These are phyloP conservation scores for Vigna unguiculata DNA, from an alignment of 306 rosid species.

Conservation along the genomic window DNA sequence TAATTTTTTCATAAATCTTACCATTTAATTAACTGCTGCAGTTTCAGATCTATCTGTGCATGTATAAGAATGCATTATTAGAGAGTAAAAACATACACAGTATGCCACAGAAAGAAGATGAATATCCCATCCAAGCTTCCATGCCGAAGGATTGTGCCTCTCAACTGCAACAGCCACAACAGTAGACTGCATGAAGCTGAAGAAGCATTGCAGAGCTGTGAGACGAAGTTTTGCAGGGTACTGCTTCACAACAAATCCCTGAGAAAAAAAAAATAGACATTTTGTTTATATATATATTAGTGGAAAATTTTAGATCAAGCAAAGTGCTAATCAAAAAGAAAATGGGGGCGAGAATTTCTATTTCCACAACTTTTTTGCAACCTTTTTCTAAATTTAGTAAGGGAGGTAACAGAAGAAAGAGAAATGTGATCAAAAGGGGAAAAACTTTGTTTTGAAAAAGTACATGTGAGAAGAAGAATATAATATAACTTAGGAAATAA, in stretches of 20 bases:
- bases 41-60: not conserved
- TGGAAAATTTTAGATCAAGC: not conserved
- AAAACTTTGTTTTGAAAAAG: not conserved
- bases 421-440: not conserved
- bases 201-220: slow-evolving; percentile 72
- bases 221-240: slow-evolving; percentile 88
- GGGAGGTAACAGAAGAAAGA: not conserved
- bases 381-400: not conserved
- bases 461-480: not conserved
- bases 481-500: not conserved
- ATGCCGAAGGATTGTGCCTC: slow-evolving; percentile 66
- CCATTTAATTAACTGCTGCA: not conserved
- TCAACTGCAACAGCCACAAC: slow-evolving; percentile 66
- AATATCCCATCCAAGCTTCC: slow-evolving; percentile 93
- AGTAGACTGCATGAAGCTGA: slow-evolving; percentile 73
- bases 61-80: not conserved
- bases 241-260: slow-evolving; percentile 74
- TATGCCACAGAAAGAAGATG: slow-evolving; percentile 84
- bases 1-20: not conserved
- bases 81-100: slow-evolving; percentile 65
- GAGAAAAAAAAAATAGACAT: not conserved
- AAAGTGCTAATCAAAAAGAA: not conserved
- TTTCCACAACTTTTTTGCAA: not conserved
- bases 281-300: not conserved
- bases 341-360: not conserved